phyloP scores from a whole-genome alignment of 2,329 filamentous ascomycete genomes.

The Paraconiothyrium sp. region DNA sequence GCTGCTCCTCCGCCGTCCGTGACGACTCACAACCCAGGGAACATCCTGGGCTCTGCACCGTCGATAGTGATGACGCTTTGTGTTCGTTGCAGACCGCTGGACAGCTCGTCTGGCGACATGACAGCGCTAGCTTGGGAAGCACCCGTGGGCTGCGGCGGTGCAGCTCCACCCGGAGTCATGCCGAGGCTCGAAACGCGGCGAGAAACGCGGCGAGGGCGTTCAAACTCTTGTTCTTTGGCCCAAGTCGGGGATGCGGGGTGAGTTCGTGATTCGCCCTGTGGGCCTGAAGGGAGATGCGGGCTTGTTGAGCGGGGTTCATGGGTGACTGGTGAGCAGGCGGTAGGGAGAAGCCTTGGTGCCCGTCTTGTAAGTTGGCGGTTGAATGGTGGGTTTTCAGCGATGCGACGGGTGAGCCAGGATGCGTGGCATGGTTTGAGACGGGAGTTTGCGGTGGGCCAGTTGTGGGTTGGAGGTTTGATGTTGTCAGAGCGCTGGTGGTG shows the following conservation, averaged over 20 bases:
- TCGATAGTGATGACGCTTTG: constrained; percentile 44
- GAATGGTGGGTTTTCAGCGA: constrained; percentile 55
- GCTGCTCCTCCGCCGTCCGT: constrained; percentile 47
- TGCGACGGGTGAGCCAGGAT: constrained; percentile 50
- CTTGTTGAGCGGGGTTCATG: constrained; percentile 46
- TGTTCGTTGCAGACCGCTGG: constrained; percentile 30
- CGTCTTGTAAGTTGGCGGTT: constrained; percentile 46
- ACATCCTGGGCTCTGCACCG: constrained; percentile 73
- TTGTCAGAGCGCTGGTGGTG: constrained; percentile 42
- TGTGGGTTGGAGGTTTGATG: constrained; percentile 45
- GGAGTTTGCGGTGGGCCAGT: constrained; percentile 39
- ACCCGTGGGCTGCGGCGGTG: constrained; percentile 31
- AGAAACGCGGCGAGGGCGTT: constrained; percentile 39
- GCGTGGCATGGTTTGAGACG: constrained; percentile 39
- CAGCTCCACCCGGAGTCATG: constrained; percentile 33
- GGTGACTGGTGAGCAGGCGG: constrained; percentile 38
- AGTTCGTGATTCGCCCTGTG: constrained; percentile 29
- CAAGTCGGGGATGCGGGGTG: constrained; percentile 39
- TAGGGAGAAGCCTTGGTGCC: constrained; percentile 40
- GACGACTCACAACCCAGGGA: constrained; percentile 72
- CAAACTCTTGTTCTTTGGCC: constrained; percentile 27
- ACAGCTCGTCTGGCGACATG: constrained; percentile 27
- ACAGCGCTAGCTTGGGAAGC: constrained; percentile 15
- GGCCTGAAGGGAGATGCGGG: constrained; percentile 47
- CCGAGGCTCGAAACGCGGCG: constrained; percentile 43